Evolutionary conservation across 2,329 filamentous ascomycete species (phyloP), one percentile per base, ranked within the genome.

Genomic region (Sporothrix globosa): DNA sequence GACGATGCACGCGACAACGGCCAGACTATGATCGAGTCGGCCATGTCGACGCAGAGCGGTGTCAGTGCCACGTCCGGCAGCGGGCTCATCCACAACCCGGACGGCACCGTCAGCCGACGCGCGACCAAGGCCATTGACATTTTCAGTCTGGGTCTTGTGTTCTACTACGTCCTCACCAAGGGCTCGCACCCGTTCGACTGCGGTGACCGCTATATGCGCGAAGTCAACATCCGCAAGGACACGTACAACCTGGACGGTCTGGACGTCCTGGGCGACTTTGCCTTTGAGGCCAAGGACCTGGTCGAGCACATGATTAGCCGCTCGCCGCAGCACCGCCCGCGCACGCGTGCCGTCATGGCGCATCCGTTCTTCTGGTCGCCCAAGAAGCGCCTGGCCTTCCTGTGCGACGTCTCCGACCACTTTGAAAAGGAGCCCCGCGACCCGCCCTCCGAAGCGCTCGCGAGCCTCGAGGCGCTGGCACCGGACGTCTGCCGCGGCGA

Each of bases 321-420:
- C 1, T 80, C 87, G 53, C 85, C 87, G 4, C 87, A 83, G 77
- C 73, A 78, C 39, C 82, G 90, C 0, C 94, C 96, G 0, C 88
- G 88, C 34, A 92, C 94, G 0, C 84, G 86, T 19, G 89, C 94
- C 41, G 91, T 97, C 70, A 88, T 97, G 84, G 89, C 92, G 0
- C 96, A 99, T 76, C 96, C 96, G 0, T 99, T 98, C 83, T 99
- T 99, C 84, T 99, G 96, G 96, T 84, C 91, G 0, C 82, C 92
- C 0, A 95, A 96, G 78, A 96, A 97, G 78, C 90, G 94, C 10
- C 87, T 99, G 7, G 88, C 88, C 11, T 99, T 99, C 80, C 85
- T 99, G n/a, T 97, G 94, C 77, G 94, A 97, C 74, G 93, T 97
- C 10, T 97, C 93, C 0, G 96, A 99, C 78, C 92, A 97, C 78